Evolutionary conservation across 352 stramenopile species (phyloP).

Genomic region (Pythium vanterpoolii): DNA sequence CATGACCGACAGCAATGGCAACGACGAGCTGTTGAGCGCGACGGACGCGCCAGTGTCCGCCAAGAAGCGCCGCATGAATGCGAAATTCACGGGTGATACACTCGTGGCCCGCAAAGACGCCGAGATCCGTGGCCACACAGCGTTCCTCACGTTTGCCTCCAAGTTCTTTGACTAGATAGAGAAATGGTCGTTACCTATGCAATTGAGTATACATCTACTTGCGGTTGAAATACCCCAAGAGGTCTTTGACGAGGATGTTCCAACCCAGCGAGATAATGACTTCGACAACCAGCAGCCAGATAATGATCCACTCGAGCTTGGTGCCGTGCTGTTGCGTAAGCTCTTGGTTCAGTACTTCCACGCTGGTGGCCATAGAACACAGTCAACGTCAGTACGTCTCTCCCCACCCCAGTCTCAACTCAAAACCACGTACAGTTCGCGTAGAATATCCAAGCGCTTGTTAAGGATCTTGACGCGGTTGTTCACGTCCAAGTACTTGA

Average conservation of each 20-base stretch:
- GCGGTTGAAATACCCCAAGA: constrained; percentile 65
- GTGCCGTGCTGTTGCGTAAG: constrained; percentile 80
- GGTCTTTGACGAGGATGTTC: constrained; percentile 82
- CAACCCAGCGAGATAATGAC: constrained; percentile 81
- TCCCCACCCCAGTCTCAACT: background rate
- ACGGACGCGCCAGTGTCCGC: constrained; percentile 14
- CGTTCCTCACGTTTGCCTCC: constrained; percentile 83
- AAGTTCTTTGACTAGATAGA: constrained; percentile 65
- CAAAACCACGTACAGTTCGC: constrained; percentile 70
- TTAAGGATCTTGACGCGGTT: constrained; percentile 91
- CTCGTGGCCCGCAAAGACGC: constrained; percentile 82
- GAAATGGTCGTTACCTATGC: background rate
- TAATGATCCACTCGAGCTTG: constrained; percentile 93
- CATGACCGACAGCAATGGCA: constrained; percentile 12
- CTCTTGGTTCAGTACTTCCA: constrained; percentile 91
- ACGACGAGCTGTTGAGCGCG: constrained; percentile 22
- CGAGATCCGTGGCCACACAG: constrained; percentile 84
- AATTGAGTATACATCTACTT: constrained; percentile 4
- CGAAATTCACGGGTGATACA: constrained; percentile 49
- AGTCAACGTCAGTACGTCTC: background rate
- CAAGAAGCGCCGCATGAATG: constrained; percentile 56
- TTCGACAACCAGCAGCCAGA: constrained; percentile 90
- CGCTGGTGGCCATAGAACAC: constrained; percentile 28
- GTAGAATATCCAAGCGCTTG: constrained; percentile 91
- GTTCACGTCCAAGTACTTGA: constrained; percentile 91